phyloP scores from a whole-genome alignment of 768 basidiomycete genomes.

The Pholiota conissans region DNA sequence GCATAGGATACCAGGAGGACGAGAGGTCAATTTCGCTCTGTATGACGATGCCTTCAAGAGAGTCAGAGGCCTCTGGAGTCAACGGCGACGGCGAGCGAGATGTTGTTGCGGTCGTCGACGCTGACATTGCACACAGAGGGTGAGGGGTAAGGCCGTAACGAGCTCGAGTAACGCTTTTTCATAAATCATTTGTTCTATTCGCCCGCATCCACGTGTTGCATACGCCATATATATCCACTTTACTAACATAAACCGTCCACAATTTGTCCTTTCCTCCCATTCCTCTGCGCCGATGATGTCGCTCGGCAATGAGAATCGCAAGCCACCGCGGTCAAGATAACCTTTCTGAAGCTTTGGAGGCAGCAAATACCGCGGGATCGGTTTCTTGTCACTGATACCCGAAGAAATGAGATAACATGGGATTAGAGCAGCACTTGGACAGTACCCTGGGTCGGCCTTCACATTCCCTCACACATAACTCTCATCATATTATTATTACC shows the following conservation, averaged over 20 bases:
- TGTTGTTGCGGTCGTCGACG: slow-evolving; percentile 50
- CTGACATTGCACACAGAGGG: slow-evolving; percentile 48
- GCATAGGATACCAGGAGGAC: slow-evolving; percentile 59
- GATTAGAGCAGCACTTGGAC: background rate
- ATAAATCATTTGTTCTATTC: background rate
- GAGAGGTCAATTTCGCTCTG: slow-evolving; percentile 48
- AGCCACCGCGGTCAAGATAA: background rate
- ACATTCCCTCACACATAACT: background rate
- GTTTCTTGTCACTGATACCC: background rate
- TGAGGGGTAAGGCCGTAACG: slow-evolving; percentile 13
- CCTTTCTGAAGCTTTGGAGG: background rate
- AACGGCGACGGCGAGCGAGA: slow-evolving; percentile 75
- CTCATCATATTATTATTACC: background rate
- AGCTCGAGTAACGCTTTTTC: slow-evolving; percentile 18
- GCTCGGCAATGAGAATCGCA: background rate
- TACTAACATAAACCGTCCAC: background rate
- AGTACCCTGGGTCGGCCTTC: background rate
- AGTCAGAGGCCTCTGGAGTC: slow-evolving; percentile 66
- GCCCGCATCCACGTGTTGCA: background rate
- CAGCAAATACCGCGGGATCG: background rate
- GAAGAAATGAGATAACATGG: background rate
- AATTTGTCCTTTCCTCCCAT: background rate
- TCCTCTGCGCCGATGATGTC: background rate
- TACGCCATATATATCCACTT: background rate
- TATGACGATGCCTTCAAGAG: slow-evolving; percentile 47